These are phyloP conservation scores for Funneliformis mosseae DNA, from an alignment of 192 early-diverging fungal species.

Conservation along the genomic window DNA sequence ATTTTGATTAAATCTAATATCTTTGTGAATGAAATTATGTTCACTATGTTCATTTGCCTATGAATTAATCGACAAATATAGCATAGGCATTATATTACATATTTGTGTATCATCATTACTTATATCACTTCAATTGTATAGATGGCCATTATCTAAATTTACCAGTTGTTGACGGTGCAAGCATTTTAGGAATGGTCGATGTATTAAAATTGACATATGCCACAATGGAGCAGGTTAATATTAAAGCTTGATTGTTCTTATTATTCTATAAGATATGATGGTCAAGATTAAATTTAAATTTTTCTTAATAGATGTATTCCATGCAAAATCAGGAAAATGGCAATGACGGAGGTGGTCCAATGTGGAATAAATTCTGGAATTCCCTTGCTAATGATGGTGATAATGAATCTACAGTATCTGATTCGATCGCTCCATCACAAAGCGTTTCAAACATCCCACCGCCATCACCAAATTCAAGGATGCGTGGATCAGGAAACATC, in stretches of 20 bases:
- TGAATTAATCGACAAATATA: not conserved
- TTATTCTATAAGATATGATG: not conserved
- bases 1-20: not conserved
- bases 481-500: slow-evolving; percentile 34
- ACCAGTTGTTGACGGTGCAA: slow-evolving; percentile 74
- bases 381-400: slow-evolving; percentile 67
- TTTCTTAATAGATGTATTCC: slow-evolving; percentile 44
- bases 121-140: slow-evolving; percentile 24
- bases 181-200: slow-evolving; percentile 80
- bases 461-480: slow-evolving; percentile 46
- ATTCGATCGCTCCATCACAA: slow-evolving; percentile 55
- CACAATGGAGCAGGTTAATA: slow-evolving; percentile 74
- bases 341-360: slow-evolving; percentile 59
- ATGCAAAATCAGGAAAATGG: slow-evolving; percentile 48
- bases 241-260: not conserved
- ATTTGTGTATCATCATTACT: not conserved
- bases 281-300: not conserved
- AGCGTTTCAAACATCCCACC: slow-evolving; percentile 47
- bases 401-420: slow-evolving; percentile 63
- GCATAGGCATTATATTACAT: not conserved
- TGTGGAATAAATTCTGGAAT: slow-evolving; percentile 84
- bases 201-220: slow-evolving; percentile 83
- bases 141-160: slow-evolving; percentile 85
- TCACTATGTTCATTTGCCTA: not conserved
- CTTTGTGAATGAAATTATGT: not conserved